phyloP scores from a whole-genome alignment of 805 yeast genomes.

The Candida silvicultrix region DNA sequence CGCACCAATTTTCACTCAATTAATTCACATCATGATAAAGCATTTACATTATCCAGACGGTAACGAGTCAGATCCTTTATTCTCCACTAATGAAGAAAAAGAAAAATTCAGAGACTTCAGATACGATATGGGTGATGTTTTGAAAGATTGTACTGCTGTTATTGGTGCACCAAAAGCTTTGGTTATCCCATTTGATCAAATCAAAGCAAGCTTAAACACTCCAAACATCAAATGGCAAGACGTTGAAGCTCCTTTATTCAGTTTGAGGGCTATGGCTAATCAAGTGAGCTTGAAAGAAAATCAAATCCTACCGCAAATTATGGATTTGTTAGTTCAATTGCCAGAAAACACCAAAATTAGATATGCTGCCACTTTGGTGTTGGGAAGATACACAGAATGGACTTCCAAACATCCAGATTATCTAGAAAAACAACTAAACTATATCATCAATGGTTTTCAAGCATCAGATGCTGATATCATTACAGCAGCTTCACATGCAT shows the following conservation, averaged over 20 bases:
- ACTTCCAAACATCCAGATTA: constrained; percentile 79
- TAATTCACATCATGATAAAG: constrained; percentile 53
- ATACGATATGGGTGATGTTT: constrained; percentile 96
- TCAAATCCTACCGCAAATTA: constrained; percentile 64
- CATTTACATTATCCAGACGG: constrained; percentile 72
- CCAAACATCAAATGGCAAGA: constrained; percentile 59
- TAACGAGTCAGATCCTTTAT: constrained; percentile 37
- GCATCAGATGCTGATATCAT: constrained; percentile 38
- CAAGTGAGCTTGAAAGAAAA: constrained; percentile 69
- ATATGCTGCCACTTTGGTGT: constrained; percentile 86
- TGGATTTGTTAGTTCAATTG: constrained; percentile 58
- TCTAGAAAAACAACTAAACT: constrained; percentile 76
- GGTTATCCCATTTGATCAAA: constrained; percentile 57
- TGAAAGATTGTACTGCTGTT: constrained; percentile 91
- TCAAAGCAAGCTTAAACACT: constrained; percentile 34
- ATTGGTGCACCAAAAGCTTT: constrained; percentile 73
- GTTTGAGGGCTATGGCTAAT: constrained; percentile 91
- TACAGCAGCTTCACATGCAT: constrained; percentile 86
- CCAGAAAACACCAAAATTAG: constrained; percentile 85
- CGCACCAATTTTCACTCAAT: constrained; percentile 47
- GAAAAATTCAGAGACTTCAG: constrained; percentile 92
- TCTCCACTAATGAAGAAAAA: constrained; percentile 73
- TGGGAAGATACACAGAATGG: constrained; percentile 98
- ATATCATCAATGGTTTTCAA: constrained; percentile 72
- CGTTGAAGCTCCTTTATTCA: constrained; percentile 84